Conservation (phyloP, 2,329 filamentous ascomycete genomes). For the Beauveria brongniartii region DNA sequence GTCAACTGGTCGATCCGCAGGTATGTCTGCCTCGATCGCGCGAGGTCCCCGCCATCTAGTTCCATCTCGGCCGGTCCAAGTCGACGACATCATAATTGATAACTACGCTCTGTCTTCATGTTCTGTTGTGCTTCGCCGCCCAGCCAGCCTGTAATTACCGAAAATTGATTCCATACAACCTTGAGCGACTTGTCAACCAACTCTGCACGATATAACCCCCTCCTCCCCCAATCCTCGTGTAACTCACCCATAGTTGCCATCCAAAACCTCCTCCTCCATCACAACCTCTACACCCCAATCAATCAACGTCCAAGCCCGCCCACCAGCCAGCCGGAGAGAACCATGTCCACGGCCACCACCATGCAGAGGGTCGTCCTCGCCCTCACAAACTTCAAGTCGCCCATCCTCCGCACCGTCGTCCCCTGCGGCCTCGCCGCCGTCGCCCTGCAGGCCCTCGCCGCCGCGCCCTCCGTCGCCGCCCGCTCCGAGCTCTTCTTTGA, state of each 20-base stretch:
- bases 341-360: neutral
- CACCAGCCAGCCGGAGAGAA: neutral
- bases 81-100: conserved; percentile 8
- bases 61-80: neutral
- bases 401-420: conserved; percentile 54
- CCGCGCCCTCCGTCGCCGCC: conserved; percentile 50
- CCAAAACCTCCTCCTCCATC: no score
- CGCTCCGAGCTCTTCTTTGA: conserved; percentile 63
- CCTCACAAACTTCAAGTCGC: conserved; percentile 52
- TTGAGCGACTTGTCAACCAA: no score
- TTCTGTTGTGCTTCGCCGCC: neutral
- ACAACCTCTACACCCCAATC: no score
- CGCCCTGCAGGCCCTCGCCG: conserved; percentile 53
- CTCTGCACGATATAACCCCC: no score
- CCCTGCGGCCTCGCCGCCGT: conserved; percentile 56
- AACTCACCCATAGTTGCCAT: no score
- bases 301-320: neutral
- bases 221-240: no score
- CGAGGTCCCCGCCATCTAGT: neutral
- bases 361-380: conserved; percentile 36
- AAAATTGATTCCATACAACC: no score
- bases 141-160: neutral
- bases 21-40: neutral
- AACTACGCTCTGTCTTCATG: no score
- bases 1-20: neutral